Conservation (phyloP, 2,329 filamentous ascomycete species). For the Ophiostoma tasmaniense region DNA sequence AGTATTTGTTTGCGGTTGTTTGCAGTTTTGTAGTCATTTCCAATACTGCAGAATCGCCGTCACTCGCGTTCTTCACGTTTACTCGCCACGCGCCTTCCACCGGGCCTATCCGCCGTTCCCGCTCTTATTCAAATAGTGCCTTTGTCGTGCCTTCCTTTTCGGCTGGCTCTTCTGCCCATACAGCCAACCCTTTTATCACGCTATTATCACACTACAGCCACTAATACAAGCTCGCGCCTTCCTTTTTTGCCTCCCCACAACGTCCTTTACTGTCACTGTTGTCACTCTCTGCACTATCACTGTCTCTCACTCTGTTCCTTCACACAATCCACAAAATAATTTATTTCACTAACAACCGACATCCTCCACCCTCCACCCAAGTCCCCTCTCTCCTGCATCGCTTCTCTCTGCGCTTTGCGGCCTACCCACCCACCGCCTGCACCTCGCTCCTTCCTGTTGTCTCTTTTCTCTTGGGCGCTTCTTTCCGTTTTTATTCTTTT, state of each 20-base stretch:
- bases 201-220: neutral
- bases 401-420: neutral
- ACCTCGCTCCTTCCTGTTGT: conserved; percentile 6
- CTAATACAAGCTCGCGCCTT: conserved; percentile 4
- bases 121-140: neutral
- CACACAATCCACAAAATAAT: neutral
- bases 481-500: conserved; percentile 1
- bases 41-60: neutral
- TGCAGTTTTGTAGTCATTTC: too few species aligned
- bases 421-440: conserved; percentile 2
- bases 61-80: neutral
- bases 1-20: neutral
- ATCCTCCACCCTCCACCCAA: neutral
- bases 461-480: conserved; percentile 1
- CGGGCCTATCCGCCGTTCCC: conserved; percentile 18
- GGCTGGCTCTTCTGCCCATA: conserved; percentile 5
- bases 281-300: neutral
- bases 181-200: neutral
- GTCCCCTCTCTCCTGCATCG: conserved; percentile 12
- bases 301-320: neutral
- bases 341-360: neutral
- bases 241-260: conserved; percentile 10
- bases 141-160: conserved; percentile 9
- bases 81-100: neutral
- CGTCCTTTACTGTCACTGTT: neutral